Evolutionary conservation across 176 grass and related monocot genomes (phyloP), one percentile per base, ranked within the genome.

Genomic region (Rhipidocladum racemiflorum): DNA sequence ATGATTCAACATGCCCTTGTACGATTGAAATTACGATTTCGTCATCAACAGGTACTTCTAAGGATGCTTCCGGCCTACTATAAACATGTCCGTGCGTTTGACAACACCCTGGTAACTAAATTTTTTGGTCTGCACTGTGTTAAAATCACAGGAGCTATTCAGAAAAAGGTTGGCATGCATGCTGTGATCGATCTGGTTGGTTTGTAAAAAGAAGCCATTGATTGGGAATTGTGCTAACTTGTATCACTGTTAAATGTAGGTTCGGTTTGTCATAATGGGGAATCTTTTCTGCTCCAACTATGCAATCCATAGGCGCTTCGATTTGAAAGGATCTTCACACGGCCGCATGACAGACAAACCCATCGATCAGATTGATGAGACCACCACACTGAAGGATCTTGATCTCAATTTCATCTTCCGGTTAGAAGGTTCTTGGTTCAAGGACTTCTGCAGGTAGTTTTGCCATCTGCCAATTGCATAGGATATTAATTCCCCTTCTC

Each of bases 21-120:
- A 24, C 18, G 16, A 75, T 36, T 57, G 40, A 79, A 10, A 78
- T n/a, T 72, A 7, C 62, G 42, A 34, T 55, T 84, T 83, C 27
- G 25, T 46, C 28, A 61, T 85, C 28, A 56, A 36, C 77, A 97
- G 91, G 94, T 97, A 35, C 94, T 97, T 77, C 74, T 93, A 40
- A 80, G 89, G 89, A 97, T 97, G 94, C 94, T 97, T 75, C 94
- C 91, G 39, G 78, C 91, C 6, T 97, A 97, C 12, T 97, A 93
- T 50, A 97, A 90, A 12, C 94, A 97, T 79, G 91, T 97, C 8
- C 81, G 81, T 35, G 9, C 69, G 74, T 91, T 86, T 28, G 89
- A 97, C 49, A 83, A 86, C 62, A 93, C 91, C 63, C 79, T 97
- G 32, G 85, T 97, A 44, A 94, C 94, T 29, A 94, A 84, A 55